Evolutionary conservation across 805 yeast genomes (phyloP), one percentile per base, ranked within the genome.

Genomic region (Cyberlindnera maclurae): DNA sequence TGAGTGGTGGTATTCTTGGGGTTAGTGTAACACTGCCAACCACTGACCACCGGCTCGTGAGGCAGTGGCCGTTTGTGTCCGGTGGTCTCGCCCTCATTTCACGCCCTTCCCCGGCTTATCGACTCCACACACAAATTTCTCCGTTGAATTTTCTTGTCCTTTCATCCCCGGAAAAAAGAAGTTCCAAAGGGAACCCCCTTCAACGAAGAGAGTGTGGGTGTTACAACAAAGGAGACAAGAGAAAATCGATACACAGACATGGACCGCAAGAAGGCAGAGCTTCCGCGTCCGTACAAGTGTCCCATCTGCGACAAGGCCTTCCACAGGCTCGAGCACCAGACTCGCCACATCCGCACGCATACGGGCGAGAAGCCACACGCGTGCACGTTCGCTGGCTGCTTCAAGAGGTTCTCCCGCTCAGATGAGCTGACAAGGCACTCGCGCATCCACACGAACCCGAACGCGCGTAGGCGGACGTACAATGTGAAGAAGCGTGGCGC

Each of bases 291-390:
- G 1, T 82, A 79, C 59, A 76, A 79, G 44, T 82, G 90, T 54
- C 81, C 87, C 4, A 68, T 79, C 54, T 82, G 90, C 55, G 75
- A 74, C 29, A 77, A 82, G 58, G 86, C 85, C 0, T 82, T 82
- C 55, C 86, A 80, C 54, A 65, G 90, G 41, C 58, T 82, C 31
- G 90, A 82, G 52, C 90, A 82, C 58, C 87, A 80, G 54, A 80
- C 88, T 8, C 69, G 90, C 51, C 90, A 82, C 51, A 79, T 82
- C 42, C 65, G 89, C 52, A 82, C 88, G 11, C 90, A 82, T 52
- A 82, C 90, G 0, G 90, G 90, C 18, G 89, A 82, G 52, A 81
- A 79, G 55, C 90, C 90, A 3, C 88, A 82, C 57, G 72, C 71
- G n/a, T 82, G 89, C 59, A 71, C 77, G 20, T 82, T 70, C 47